phyloP scores from a whole-genome alignment of 1,284 basidiomycete species.

The Fomitopsis schrenkii region DNA sequence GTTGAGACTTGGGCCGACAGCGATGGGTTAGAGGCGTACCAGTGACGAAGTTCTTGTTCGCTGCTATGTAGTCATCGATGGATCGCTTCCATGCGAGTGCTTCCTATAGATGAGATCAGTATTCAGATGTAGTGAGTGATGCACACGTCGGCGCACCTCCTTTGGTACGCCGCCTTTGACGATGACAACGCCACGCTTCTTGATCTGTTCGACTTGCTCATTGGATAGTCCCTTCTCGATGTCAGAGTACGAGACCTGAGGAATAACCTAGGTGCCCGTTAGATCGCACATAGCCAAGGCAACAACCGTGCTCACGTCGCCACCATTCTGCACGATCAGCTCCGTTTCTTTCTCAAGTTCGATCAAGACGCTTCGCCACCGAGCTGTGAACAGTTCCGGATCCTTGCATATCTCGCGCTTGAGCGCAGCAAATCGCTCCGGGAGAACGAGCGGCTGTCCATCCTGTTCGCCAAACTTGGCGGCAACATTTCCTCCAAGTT shows the following conservation, averaged over 20 bases:
- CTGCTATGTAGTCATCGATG: constrained; percentile 50
- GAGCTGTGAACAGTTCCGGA: constrained; percentile 33
- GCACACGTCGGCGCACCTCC: constrained; percentile 30
- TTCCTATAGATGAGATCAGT: constrained; percentile 32
- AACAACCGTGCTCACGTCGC: constrained; percentile 12
- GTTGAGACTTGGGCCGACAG: no score
- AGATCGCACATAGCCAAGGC: no score
- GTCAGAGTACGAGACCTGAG: constrained; percentile 47
- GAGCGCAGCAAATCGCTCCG: constrained; percentile 53
- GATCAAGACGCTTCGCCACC: constrained; percentile 53
- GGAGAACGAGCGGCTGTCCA: constrained; percentile 40
- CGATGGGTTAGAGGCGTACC: constrained; percentile 22
- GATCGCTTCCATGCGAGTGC: constrained; percentile 59
- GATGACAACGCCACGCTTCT: constrained; percentile 54
- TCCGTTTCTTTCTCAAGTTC: constrained; percentile 42
- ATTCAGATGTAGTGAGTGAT: not conserved
- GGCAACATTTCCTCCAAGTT: constrained; percentile 35
- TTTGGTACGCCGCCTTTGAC: constrained; percentile 55
- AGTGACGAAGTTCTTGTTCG: constrained; percentile 47
- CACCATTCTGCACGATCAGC: constrained; percentile 37
- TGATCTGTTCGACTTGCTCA: constrained; percentile 42
- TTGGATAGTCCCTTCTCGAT: constrained; percentile 39
- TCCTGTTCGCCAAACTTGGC: constrained; percentile 56
- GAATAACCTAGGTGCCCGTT: constrained; percentile 43
- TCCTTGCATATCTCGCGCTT: constrained; percentile 57